Evolutionary conservation across 2,329 filamentous ascomycete species (phyloP), one percentile per base, ranked within the genome.

Genomic region (Dryadomyces quercivorus): DNA sequence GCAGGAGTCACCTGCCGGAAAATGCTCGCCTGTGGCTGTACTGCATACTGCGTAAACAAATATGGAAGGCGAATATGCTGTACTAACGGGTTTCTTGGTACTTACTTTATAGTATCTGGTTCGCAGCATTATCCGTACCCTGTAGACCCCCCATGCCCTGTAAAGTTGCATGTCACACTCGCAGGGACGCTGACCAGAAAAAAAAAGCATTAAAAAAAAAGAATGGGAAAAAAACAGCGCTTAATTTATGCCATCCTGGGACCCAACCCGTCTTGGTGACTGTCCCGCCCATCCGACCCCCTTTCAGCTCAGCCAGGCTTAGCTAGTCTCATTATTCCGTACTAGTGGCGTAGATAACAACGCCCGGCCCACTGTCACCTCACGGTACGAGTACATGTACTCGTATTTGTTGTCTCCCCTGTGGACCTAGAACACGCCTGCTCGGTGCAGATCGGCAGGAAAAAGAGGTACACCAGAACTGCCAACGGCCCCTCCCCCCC

Each of bases 331-430:
- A 34, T 47, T 40, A 9, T 21, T 45, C 8, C 22, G 16, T 34
- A 52, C 38, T 36, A 40, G 36, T 40, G 36, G 36, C 36, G 51
- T 40, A n/a, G 51, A 52, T 52, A 52, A 34, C 43, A 43, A 49
- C 52, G 52, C 50, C n/a, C 9, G 50, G 40, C 50, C 50, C 50
- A 51, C 50, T 42, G 16, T 18, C 18, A 13, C 13, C 43, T 22
- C 45, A 50, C 46, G n/a, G 46, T 48, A 34, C 46, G 15, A 44
- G 42, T 42, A 42, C 38, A 22, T 16, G 21, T 22, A 15, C 46
- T 48, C 46, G 46, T 48, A 48, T 40, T 40, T 40, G 36, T 40
- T 12, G 36, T 40, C 36, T 16, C 36, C 36, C 36, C 36, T 40
- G 36, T 12, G 36, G 36, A 40, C 42, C 42, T 9, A 9, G 20